Conservation (phyloP, 1,284 basidiomycete species). For the Singerocomus inundabilis region DNA sequence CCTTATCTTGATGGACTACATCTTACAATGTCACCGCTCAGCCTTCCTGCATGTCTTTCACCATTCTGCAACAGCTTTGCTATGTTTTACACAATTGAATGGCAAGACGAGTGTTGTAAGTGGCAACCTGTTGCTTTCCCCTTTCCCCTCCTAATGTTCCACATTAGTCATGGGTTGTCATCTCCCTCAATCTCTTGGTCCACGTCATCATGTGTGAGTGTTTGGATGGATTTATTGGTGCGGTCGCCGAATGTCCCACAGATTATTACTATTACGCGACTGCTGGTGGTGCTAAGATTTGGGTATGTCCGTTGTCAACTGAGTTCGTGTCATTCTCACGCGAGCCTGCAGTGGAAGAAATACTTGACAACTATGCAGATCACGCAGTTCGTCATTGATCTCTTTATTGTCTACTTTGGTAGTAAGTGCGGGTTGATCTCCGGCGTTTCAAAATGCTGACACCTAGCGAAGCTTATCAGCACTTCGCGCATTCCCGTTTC, state of each 20-base stretch:
- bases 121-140: constrained; percentile 4
- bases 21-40: constrained; percentile 32
- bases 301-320: constrained; percentile 58
- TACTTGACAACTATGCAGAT: constrained; percentile 96
- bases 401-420: constrained; percentile 89
- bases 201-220: constrained; percentile 97
- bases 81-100: constrained; percentile 94
- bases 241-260: constrained; percentile 32
- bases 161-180: constrained; percentile 91
- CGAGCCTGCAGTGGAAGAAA: constrained; percentile 82
- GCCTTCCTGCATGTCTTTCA: constrained; percentile 98
- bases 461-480: constrained; percentile 70
- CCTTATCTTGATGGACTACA: neutral
- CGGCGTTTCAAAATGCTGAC: constrained; percentile 11
- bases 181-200: constrained; percentile 88
- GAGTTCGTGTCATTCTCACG: constrained; percentile 3
- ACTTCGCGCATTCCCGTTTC: constrained; percentile 71
- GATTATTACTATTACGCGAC: constrained; percentile 99
- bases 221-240: neutral
- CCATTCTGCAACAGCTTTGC: constrained; percentile 95
- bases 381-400: constrained; percentile 89
- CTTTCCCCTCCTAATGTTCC: constrained; percentile 8
- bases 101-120: constrained; percentile 87
- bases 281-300: constrained; percentile 91
- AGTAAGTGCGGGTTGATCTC: constrained; percentile 56